Evolutionary conservation across 2,329 filamentous ascomycete genomes (phyloP).

Genomic region (Colletotrichum theobromicola): DNA sequence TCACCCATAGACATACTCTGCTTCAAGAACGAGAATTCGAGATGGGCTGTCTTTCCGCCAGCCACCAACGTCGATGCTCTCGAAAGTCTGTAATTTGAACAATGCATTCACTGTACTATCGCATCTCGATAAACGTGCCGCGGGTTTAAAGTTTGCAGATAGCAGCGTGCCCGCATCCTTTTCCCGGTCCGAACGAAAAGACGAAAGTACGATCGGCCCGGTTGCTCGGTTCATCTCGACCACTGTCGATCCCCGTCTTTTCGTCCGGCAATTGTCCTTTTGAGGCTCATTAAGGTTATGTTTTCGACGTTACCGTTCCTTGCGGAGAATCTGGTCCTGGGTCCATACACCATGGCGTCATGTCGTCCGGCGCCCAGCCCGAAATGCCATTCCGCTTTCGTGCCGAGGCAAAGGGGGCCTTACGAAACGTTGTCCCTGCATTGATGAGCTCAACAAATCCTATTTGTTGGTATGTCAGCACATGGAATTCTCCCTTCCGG

Average conservation of each 20-base stretch:
- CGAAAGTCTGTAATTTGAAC: neutral
- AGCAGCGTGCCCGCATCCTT: neutral
- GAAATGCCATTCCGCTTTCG: neutral
- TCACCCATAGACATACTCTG: neutral
- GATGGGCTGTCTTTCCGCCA: neutral
- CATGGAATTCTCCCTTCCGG: neutral
- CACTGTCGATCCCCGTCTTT: neutral
- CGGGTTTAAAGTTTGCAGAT: neutral
- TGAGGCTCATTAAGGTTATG: neutral
- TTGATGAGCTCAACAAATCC: neutral
- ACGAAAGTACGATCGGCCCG: neutral
- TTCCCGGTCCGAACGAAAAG: neutral
- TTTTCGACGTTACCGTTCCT: neutral
- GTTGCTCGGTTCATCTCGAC: neutral
- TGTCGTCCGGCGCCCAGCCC: neutral
- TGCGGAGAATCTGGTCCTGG: neutral
- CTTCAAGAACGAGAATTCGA: neutral
- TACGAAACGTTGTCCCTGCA: neutral
- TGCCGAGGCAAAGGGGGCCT: neutral
- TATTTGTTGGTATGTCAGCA: neutral
- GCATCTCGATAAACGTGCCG: neutral
- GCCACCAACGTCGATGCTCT: neutral
- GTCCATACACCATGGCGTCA: neutral
- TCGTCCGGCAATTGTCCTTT: neutral
- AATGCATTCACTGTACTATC: neutral